A percentile compares a stretch with the other conserved stretches of the same genome.
phyloP scores from a whole-genome alignment of 129 eudicot species.

The Glebionis coronaria region DNA sequence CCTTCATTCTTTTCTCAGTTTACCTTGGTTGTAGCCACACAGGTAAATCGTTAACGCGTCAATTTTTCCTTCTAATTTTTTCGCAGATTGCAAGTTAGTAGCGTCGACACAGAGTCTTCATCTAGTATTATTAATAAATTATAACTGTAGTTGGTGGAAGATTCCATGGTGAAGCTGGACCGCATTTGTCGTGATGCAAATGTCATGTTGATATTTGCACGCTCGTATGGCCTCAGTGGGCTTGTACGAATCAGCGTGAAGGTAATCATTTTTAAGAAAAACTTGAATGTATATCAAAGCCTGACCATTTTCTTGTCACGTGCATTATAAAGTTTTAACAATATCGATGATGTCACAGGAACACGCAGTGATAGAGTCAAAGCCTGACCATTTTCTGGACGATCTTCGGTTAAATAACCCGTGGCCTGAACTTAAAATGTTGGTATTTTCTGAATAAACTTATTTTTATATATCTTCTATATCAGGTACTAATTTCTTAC shows the following conservation, averaged over 20 bases:
- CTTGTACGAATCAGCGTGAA: conserved; percentile 89
- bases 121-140: no score
- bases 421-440: conserved; percentile 96
- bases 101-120: not conserved
- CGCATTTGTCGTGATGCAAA: conserved; percentile 81
- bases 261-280: conserved; percentile 41
- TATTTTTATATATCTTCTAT: not conserved
- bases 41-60: conserved; percentile 45
- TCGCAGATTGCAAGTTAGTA: not conserved
- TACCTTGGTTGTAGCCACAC: conserved; percentile 91
- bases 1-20: conserved; percentile 96
- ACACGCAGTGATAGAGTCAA: conserved; percentile 89
- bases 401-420: conserved; percentile 95
- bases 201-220: conserved; percentile 79
- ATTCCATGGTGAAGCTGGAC: conserved; percentile 85
- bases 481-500: not conserved
- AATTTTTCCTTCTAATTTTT: not conserved
- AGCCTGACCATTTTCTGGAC: conserved; percentile 95
- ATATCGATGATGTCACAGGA: conserved; percentile 46
- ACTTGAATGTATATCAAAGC: not conserved
- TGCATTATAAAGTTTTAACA: not conserved
- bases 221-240: conserved; percentile 95
- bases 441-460: not conserved
- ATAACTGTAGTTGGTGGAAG: conserved; percentile 77
- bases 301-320: not conserved